These are phyloP conservation scores for Exobasidium cylindrosporum DNA, from an alignment of 1,284 basidiomycete species.

Conservation along the genomic window DNA sequence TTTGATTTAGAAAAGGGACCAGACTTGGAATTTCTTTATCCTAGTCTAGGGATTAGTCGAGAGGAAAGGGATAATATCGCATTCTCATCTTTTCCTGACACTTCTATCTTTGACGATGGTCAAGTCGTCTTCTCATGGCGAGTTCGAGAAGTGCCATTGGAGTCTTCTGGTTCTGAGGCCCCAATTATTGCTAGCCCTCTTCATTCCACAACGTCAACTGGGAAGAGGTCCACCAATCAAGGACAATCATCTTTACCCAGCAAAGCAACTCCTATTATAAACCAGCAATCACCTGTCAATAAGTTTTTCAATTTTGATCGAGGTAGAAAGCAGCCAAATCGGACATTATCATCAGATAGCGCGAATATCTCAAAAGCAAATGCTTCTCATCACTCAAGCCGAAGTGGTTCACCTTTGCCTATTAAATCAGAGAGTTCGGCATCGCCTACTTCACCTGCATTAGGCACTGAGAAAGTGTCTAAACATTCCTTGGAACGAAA, in stretches of 20 bases:
- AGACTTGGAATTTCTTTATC: constrained; percentile 71
- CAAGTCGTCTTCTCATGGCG: constrained; percentile 49
- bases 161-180: constrained; percentile 19
- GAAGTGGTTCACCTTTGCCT: not conserved
- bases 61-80: constrained; percentile 80
- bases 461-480: not conserved
- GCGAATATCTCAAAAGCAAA: not conserved
- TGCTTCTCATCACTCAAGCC: not conserved
- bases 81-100: constrained; percentile 92
- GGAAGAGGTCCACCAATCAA: not conserved
- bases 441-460: not conserved
- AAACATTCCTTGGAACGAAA: not conserved
- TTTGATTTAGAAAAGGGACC: constrained; percentile 65
- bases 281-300: not conserved
- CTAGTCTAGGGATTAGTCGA: constrained; percentile 64
- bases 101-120: constrained; percentile 57
- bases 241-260: not conserved
- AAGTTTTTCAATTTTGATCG: not conserved
- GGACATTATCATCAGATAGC: not conserved
- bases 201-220: too few species aligned
- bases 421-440: not conserved
- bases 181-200: not conserved
- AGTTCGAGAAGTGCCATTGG: constrained; percentile 47
- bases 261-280: not conserved
- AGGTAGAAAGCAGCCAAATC: not conserved